Percentiles rank a stretch among this genome's conserved stretches.
Evolutionary conservation across 2,329 filamentous ascomycete genomes (phyloP).

Genomic region (Penicillium sclerotigenum): DNA sequence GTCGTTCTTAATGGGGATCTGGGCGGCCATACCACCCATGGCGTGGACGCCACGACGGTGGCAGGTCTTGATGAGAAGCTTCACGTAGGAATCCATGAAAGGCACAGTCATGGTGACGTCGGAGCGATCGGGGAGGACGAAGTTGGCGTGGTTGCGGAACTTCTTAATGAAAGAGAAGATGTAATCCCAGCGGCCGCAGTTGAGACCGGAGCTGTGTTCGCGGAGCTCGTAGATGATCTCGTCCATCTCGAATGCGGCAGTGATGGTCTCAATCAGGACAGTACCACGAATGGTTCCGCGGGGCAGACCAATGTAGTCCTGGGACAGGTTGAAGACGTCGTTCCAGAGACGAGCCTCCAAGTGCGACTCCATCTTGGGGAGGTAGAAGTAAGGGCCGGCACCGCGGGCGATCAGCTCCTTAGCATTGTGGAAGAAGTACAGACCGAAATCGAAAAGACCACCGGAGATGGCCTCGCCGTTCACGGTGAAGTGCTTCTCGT

Average conservation of each 20-base stretch:
- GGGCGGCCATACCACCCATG: conserved; percentile 97
- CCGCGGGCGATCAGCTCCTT: conserved; percentile 80
- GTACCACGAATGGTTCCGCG: conserved; percentile 92
- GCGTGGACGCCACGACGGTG: conserved; percentile 96
- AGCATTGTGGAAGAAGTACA: conserved; percentile 99
- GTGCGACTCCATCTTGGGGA: conserved; percentile 97
- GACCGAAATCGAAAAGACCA: conserved; percentile 90
- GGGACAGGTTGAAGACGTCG: conserved; percentile 91
- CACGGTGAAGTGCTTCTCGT: conserved; percentile 96
- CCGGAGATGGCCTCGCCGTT: conserved; percentile 94
- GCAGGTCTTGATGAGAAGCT: conserved; percentile 96
- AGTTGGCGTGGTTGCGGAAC: conserved; percentile 91
- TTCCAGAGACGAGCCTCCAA: conserved; percentile 98
- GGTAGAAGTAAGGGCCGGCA: conserved; percentile 92
- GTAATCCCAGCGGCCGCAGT: conserved; percentile 99
- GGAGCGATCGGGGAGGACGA: conserved; percentile 87
- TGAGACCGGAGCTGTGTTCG: conserved; percentile 92
- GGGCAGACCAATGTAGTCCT: conserved; percentile 86
- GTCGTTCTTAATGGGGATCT: conserved; percentile 98
- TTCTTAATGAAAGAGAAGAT: conserved; percentile 99
- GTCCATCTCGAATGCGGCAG: conserved; percentile 98
- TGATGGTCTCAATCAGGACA: conserved; percentile 95
- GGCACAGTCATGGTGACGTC: conserved; percentile 95
- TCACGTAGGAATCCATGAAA: conserved; percentile 97
- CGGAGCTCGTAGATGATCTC: conserved; percentile 99